phyloP scores from a whole-genome alignment of 108 stramenopile species.

The Cylindrotheca fusiformis region DNA sequence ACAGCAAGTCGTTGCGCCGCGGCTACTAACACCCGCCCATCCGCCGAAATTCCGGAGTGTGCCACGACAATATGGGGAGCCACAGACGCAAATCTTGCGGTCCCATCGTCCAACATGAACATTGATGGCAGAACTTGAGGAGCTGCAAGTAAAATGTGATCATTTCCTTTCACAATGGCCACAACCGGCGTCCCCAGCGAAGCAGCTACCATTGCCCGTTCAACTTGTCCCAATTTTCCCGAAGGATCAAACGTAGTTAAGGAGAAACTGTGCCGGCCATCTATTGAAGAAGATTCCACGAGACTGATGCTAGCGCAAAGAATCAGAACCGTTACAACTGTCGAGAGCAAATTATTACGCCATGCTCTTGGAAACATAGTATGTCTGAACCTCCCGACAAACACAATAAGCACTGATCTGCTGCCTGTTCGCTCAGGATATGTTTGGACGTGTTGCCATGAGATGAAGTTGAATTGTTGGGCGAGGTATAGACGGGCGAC shows the following conservation, averaged over 20 bases:
- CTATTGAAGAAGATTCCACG: constrained; percentile 13
- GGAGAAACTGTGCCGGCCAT: constrained; percentile 90
- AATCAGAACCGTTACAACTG: no score
- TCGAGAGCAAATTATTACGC: no score
- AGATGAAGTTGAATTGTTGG: no score
- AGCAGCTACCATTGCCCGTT: constrained; percentile 79
- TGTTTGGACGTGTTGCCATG: no score
- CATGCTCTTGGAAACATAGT: no score
- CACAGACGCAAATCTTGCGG: constrained; percentile 53
- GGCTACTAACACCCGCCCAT: constrained; percentile 68
- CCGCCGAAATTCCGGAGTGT: constrained; percentile 76
- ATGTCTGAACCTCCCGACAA: no score
- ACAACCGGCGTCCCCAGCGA: constrained; percentile 68
- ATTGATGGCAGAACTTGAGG: constrained; percentile 59
- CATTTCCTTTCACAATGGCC: constrained; percentile 29
- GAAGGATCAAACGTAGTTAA: constrained; percentile 92
- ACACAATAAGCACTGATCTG: no score
- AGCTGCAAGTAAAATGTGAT: constrained; percentile 32
- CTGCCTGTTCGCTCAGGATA: no score
- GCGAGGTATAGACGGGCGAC: no score
- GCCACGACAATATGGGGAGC: constrained; percentile 49
- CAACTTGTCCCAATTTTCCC: constrained; percentile 93
- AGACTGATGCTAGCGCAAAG: neutral
- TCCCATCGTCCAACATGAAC: constrained; percentile 73
- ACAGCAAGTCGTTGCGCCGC: constrained; percentile 63